Percentiles rank a stretch among this genome's conserved stretches.
These are phyloP conservation scores for Vachellia pachyceras DNA, from an alignment of 306 rosid genomes.

Conservation along the genomic window DNA sequence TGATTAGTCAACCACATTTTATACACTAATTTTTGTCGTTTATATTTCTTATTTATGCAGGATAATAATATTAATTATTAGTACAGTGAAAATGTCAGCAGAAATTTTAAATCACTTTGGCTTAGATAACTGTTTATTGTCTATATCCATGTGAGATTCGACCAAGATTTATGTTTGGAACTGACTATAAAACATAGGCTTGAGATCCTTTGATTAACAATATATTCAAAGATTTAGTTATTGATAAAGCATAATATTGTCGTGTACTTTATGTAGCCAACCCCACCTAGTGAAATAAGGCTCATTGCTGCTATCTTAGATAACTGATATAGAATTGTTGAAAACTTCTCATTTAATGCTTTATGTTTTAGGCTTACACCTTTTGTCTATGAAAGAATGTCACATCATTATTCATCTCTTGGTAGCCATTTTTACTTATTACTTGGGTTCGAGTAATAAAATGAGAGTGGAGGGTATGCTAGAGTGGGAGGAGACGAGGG, in stretches of 20 bases:
- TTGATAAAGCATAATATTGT: neutral
- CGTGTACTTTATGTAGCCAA: too few species aligned
- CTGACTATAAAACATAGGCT: neutral
- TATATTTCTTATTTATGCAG: neutral
- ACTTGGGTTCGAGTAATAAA: slow-evolving; percentile 47
- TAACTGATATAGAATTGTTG: slow-evolving; percentile 9
- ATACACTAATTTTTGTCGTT: neutral
- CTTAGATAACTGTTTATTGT: slow-evolving; percentile 12
- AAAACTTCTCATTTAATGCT: slow-evolving; percentile 21
- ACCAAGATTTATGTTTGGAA: neutral
- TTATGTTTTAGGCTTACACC: slow-evolving; percentile 13
- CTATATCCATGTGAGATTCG: neutral
- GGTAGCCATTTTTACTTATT: slow-evolving; percentile 28
- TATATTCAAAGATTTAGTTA: too few species aligned
- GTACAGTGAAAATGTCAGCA: neutral
- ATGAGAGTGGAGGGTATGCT: slow-evolving; percentile 44
- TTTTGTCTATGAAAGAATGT: slow-evolving; percentile 21
- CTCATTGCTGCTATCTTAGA: neutral
- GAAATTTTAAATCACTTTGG: slow-evolving; percentile 19
- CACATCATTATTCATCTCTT: slow-evolving; percentile 15
- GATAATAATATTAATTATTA: neutral
- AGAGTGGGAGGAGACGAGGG: slow-evolving; percentile 40
- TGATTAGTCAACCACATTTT: neutral
- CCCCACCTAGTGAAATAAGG: neutral
- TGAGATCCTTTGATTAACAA: neutral